Percentiles rank a stretch among this genome's conserved stretches.
Conservation (phyloP, 768 basidiomycete genomes). For the Royoungia palumana region DNA sequence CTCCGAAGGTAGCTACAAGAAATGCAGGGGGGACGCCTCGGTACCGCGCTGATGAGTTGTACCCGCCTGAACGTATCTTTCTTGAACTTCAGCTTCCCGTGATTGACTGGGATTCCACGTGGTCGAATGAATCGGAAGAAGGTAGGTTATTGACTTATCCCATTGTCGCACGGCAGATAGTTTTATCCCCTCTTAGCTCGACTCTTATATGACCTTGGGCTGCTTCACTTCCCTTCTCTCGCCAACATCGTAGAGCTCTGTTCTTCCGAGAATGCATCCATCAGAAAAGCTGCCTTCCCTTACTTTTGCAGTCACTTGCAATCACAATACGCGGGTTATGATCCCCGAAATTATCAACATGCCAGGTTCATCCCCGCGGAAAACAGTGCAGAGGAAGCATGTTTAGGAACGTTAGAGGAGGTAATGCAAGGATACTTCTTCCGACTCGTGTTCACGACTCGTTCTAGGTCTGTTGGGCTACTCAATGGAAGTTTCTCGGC, state of each 20-base stretch:
- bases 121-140: slow-evolving; percentile 79
- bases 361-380: slow-evolving; percentile 76
- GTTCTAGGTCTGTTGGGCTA: slow-evolving; percentile 60
- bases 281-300: slow-evolving; percentile 57
- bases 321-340: slow-evolving; percentile 54
- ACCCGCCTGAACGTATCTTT: slow-evolving; percentile 74
- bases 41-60: slow-evolving; percentile 66
- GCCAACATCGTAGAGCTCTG: slow-evolving; percentile 64
- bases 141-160: slow-evolving; percentile 40
- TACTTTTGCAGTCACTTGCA: slow-evolving; percentile 75
- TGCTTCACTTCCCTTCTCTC: slow-evolving; percentile 66
- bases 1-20: slow-evolving; percentile 40
- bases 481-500: slow-evolving; percentile 65
- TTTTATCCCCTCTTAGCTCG: slow-evolving; percentile 54
- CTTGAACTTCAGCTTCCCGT: slow-evolving; percentile 71
- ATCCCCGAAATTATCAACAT: slow-evolving; percentile 46
- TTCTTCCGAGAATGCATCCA: slow-evolving; percentile 44
- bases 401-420: slow-evolving; percentile 61
- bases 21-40: slow-evolving; percentile 35
- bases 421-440: slow-evolving; percentile 33
- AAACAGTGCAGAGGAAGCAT: slow-evolving; percentile 36
- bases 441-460: not conserved
- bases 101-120: slow-evolving; percentile 75
- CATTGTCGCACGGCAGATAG: not conserved
- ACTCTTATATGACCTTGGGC: slow-evolving; percentile 68